Percentiles rank a stretch among this genome's conserved stretches.
These are phyloP conservation scores for Cyanodermella asteris DNA, from an alignment of 2,329 filamentous ascomycete species.

Conservation along the genomic window DNA sequence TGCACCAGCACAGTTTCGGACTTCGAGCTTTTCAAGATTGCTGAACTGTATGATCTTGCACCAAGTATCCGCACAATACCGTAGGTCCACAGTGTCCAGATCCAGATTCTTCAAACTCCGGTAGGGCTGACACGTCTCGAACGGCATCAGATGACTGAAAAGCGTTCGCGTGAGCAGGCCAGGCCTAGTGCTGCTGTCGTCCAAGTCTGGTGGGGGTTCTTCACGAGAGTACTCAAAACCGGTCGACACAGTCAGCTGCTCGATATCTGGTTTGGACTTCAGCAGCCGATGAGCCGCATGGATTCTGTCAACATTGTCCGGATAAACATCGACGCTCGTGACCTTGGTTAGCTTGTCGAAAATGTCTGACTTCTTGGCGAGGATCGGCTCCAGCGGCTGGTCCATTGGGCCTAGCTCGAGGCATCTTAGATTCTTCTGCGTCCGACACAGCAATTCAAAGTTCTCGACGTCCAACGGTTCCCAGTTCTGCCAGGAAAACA, in stretches of 20 bases:
- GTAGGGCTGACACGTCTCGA: slow-evolving; percentile 22
- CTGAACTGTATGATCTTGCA: slow-evolving; percentile 25
- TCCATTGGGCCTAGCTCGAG: slow-evolving; percentile 26
- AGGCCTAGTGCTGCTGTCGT: slow-evolving; percentile 24
- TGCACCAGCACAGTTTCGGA: slow-evolving; percentile 23
- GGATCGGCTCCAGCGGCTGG: slow-evolving; percentile 17
- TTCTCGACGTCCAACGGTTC: slow-evolving; percentile 25
- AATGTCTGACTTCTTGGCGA: slow-evolving; percentile 19
- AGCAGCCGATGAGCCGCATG: slow-evolving; percentile 22
- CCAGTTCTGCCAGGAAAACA: slow-evolving; percentile 25
- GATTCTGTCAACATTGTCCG: slow-evolving; percentile 22
- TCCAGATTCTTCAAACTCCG: slow-evolving; percentile 22
- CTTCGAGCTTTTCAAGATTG: slow-evolving; percentile 18
- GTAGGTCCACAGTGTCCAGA: slow-evolving; percentile 22
- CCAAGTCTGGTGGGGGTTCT: slow-evolving; percentile 19
- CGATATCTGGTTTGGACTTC: slow-evolving; percentile 19
- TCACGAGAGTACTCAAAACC: slow-evolving; percentile 20
- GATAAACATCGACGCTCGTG: slow-evolving; percentile 24
- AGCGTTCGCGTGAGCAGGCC: slow-evolving; percentile 24
- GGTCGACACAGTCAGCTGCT: slow-evolving; percentile 25
- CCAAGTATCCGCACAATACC: slow-evolving; percentile 26
- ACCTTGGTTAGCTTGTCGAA: slow-evolving; percentile 20
- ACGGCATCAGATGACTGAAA: slow-evolving; percentile 25
- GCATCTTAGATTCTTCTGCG: slow-evolving; percentile 26
- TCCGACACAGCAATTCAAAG: slow-evolving; percentile 23